These are phyloP conservation scores for Trichoderma breve DNA, from an alignment of 2,329 filamentous ascomycete species.

Conservation along the genomic window DNA sequence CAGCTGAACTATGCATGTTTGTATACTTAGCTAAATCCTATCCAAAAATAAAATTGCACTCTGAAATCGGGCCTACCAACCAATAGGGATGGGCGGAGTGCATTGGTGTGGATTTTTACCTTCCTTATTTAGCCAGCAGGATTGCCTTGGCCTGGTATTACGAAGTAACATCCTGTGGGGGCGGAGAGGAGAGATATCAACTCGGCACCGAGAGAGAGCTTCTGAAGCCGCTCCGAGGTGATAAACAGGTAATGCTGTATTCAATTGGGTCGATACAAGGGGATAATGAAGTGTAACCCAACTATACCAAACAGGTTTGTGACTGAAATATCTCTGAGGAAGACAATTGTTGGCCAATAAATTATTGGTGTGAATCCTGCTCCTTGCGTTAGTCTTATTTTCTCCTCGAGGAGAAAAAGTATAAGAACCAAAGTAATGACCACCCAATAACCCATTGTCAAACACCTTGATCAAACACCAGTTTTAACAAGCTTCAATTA, in stretches of 20 bases:
- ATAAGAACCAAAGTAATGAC: neutral
- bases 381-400: neutral
- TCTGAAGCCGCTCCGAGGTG: neutral
- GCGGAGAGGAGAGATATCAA: neutral
- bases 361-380: neutral
- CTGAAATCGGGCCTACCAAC: neutral
- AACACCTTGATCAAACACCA: neutral
- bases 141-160: neutral
- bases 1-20: neutral
- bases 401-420: neutral
- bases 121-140: neutral
- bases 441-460: neutral
- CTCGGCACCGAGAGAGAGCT: neutral
- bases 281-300: neutral
- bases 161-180: neutral
- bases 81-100: neutral
- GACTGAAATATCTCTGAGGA: neutral
- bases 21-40: neutral
- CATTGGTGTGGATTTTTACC: neutral
- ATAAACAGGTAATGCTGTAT: neutral
- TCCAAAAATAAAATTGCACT: neutral
- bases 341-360: neutral
- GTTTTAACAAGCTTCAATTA: neutral
- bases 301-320: neutral
- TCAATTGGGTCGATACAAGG: neutral